phyloP scores from a whole-genome alignment of 441 rosid species.

The Daphne laureola region DNA sequence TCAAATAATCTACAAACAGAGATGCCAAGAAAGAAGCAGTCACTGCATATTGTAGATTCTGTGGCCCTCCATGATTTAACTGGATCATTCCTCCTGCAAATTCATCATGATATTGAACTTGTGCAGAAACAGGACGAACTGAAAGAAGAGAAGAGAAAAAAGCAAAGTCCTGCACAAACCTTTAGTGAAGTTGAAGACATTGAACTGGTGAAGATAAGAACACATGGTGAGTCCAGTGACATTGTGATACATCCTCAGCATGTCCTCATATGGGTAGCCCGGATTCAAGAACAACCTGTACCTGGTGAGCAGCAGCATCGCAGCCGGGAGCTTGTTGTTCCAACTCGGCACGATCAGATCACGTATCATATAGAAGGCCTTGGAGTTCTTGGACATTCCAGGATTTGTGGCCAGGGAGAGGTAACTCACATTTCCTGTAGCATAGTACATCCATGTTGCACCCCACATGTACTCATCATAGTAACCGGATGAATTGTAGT shows the following conservation, averaged over 20 bases:
- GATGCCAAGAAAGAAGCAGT: slow-evolving; percentile 80
- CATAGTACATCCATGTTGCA: slow-evolving; percentile 78
- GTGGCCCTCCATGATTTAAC: slow-evolving; percentile 47
- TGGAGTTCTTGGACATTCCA: slow-evolving; percentile 44
- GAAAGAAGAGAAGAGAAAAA: too few relatives aligned
- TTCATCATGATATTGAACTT: neutral
- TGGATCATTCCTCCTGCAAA: slow-evolving; percentile 62
- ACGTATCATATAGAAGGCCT: slow-evolving; percentile 36
- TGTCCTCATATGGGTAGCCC: slow-evolving; percentile 79
- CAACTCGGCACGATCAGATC: slow-evolving; percentile 44
- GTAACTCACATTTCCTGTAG: slow-evolving; percentile 64
- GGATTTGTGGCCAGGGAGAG: slow-evolving; percentile 45
- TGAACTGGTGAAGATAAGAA: slow-evolving; percentile 50
- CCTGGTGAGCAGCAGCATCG: slow-evolving; percentile 76
- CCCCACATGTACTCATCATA: slow-evolving; percentile 86
- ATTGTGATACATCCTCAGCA: slow-evolving; percentile 62
- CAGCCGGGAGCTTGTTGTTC: slow-evolving; percentile 83
- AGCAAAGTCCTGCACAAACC: slow-evolving; percentile 31
- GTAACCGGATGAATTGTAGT: slow-evolving; percentile 71
- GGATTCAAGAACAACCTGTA: slow-evolving; percentile 59
- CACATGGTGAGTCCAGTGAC: slow-evolving; percentile 64
- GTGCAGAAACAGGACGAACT: neutral
- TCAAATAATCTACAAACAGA: slow-evolving; percentile 66
- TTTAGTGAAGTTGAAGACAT: slow-evolving; percentile 59
- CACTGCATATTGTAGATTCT: slow-evolving; percentile 57